Evolutionary conservation across 2,329 filamentous ascomycete genomes (phyloP).

Genomic region (Neonectria faginata): DNA sequence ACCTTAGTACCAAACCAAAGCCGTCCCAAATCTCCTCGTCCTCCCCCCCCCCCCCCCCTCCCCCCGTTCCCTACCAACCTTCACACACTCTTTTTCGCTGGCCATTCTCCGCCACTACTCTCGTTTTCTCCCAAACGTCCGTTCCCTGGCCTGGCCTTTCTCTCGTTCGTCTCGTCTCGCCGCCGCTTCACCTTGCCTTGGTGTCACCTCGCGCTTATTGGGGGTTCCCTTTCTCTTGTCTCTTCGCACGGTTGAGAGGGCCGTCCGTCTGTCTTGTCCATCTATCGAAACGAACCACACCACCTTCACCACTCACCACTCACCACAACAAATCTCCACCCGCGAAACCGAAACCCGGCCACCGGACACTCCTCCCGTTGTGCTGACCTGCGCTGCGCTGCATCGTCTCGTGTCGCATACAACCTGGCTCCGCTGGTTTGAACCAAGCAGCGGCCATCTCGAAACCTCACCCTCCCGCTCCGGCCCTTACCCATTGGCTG

Average conservation of each 20-base stretch:
- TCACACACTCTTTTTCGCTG: slow-evolving; percentile 21
- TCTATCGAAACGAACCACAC: slow-evolving; percentile 14
- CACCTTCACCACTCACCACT: slow-evolving; percentile 24
- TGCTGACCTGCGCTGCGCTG: slow-evolving; percentile 30
- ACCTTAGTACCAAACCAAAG: slow-evolving; percentile 12
- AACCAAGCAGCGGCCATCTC: slow-evolving; percentile 47
- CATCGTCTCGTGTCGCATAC: slow-evolving; percentile 41
- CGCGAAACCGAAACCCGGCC: slow-evolving; percentile 30
- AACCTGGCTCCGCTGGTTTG: slow-evolving; percentile 44
- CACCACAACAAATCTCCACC: slow-evolving; percentile 28
- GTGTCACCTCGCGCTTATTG: background rate
- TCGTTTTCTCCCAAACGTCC: slow-evolving; percentile 16
- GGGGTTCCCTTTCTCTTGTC: slow-evolving; percentile 5
- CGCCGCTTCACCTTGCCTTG: slow-evolving; percentile 21
- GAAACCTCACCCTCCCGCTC: slow-evolving; percentile 48
- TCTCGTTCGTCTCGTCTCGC: slow-evolving; percentile 23
- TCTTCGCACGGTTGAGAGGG: background rate
- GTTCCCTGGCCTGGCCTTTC: slow-evolving; percentile 20
- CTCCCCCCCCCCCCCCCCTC: slow-evolving; percentile 6
- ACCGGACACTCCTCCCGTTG: slow-evolving; percentile 23
- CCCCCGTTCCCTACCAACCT: slow-evolving; percentile 10
- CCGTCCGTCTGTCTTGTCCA: slow-evolving; percentile 1
- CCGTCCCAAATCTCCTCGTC: slow-evolving; percentile 9
- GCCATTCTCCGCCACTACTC: slow-evolving; percentile 10
- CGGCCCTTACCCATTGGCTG: slow-evolving; percentile 42